Percentiles rank a stretch among this genome's conserved stretches.
These are phyloP conservation scores for Artomyces pyxidatus DNA, from an alignment of 768 basidiomycete species.

Conservation along the genomic window DNA sequence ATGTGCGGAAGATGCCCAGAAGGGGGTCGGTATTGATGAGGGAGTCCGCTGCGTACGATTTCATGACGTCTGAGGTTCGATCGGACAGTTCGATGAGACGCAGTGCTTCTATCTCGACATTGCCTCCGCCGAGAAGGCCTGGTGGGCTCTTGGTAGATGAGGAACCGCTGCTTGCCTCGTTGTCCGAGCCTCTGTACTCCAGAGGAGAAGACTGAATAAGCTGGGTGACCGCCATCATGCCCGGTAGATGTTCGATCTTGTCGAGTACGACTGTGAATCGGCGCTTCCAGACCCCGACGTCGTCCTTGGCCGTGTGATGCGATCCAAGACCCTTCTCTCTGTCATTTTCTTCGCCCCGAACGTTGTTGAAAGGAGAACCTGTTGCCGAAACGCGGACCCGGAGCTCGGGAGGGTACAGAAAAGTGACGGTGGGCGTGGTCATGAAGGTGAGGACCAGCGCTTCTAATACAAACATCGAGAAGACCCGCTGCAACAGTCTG, in stretches of 20 bases:
- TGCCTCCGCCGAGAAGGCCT: conserved; percentile 7
- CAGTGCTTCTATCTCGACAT: conserved; percentile 61
- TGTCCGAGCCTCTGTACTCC: conserved; percentile 3
- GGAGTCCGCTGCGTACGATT: conserved; percentile 54
- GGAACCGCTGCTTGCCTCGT: not conserved
- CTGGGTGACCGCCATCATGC: conserved; percentile 85
- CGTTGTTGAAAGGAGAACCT: conserved; percentile 40
- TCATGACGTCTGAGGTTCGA: conserved; percentile 58
- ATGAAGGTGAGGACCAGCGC: conserved; percentile 77
- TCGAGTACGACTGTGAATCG: conserved; percentile 84
- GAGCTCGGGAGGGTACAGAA: conserved; percentile 57
- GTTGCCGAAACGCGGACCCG: conserved; percentile 41
- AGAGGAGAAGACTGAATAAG: conserved; percentile 48
- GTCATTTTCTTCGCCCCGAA: conserved; percentile 14
- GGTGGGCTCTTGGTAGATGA: not conserved
- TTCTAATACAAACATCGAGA: conserved; percentile 93
- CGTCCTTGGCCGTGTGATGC: not conserved
- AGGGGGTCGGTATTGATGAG: conserved; percentile 67
- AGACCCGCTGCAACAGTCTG: conserved; percentile 42
- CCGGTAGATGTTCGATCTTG: conserved; percentile 80
- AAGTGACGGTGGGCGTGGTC: conserved; percentile 68
- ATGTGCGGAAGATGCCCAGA: conserved; percentile 67
- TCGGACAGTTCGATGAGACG: conserved; percentile 80
- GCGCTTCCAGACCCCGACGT: conserved; percentile 34
- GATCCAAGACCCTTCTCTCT: not conserved